Percentiles rank a stretch among this genome's conserved stretches.
Conservation (phyloP, 75 land plant genomes). For the Pinus taeda region DNA sequence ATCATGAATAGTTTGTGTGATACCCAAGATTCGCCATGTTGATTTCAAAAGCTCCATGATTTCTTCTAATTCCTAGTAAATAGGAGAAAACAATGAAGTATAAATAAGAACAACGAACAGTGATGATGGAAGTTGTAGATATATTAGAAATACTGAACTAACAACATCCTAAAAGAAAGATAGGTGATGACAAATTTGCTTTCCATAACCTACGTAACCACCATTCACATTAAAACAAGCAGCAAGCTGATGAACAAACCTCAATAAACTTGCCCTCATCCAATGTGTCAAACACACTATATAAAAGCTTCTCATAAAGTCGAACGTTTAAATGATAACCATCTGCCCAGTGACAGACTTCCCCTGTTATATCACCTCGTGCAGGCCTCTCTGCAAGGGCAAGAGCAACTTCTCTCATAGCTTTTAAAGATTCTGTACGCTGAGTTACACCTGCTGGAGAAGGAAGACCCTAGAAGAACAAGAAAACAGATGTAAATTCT, state of each 20-base stretch:
- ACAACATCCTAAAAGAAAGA: not conserved
- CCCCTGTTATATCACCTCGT: slow-evolving; percentile 93
- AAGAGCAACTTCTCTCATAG: slow-evolving; percentile 68
- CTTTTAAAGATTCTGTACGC: slow-evolving; percentile 76
- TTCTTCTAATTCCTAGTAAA: slow-evolving; percentile 89
- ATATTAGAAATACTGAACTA: not conserved
- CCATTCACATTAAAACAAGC: slow-evolving; percentile 1
- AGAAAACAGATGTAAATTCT: not conserved
- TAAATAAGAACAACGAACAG: not conserved
- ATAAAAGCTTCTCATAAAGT: slow-evolving; percentile 85
- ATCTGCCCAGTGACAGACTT: slow-evolving; percentile 99
- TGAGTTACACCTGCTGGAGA: slow-evolving; percentile 85
- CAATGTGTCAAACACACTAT: slow-evolving; percentile 88
- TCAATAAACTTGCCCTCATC: slow-evolving; percentile 97
- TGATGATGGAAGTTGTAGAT: not conserved
- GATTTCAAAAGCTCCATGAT: slow-evolving; percentile 92
- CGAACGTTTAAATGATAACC: slow-evolving; percentile 93
- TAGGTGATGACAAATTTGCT: not conserved
- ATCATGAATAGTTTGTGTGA: slow-evolving; percentile 94
- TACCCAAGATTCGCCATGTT: slow-evolving; percentile 90
- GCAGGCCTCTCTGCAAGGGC: slow-evolving; percentile 96
- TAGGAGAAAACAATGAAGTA: not conserved
- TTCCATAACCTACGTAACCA: not conserved
- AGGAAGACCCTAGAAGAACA: slow-evolving; percentile 55
- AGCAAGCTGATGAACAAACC: slow-evolving; percentile 32